A percentile compares a stretch with the other conserved stretches of the same genome.
Evolutionary conservation across 345 rosid genomes (phyloP).

Genomic region (Aethionema arabicum): DNA sequence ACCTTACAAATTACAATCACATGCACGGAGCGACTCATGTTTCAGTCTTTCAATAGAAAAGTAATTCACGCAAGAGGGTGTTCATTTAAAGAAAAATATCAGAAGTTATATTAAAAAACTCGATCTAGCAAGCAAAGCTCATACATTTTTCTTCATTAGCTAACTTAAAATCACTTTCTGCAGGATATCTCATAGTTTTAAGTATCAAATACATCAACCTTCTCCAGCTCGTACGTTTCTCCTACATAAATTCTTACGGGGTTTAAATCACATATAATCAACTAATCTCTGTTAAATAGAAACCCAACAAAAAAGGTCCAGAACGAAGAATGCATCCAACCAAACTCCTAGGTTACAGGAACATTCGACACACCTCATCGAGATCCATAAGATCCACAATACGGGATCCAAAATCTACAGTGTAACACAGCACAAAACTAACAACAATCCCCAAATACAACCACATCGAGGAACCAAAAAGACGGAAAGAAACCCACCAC

Average conservation of each 20-base stretch:
- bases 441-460: constrained; percentile 19
- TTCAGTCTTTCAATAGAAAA: constrained; percentile 1
- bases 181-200: constrained; percentile 5
- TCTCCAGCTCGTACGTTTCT: constrained; percentile 6
- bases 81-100: constrained; percentile 1
- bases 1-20: neutral
- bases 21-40: neutral
- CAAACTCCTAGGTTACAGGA: constrained; percentile 24
- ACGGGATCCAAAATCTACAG: constrained; percentile 19
- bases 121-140: neutral
- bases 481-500: constrained; percentile 55
- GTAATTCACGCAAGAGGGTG: neutral
- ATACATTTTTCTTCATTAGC: neutral
- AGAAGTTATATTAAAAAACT: neutral
- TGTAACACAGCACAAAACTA: constrained; percentile 8
- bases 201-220: constrained; percentile 9
- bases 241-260: neutral
- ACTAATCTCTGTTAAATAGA: neutral
- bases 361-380: constrained; percentile 30
- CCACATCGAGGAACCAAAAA: constrained; percentile 17
- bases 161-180: constrained; percentile 8
- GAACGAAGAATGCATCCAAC: constrained; percentile 17
- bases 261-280: constrained; percentile 11
- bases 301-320: constrained; percentile 10
- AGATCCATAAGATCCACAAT: constrained; percentile 38